phyloP scores from a whole-genome alignment of 1,284 basidiomycete species.

The Prillingera fragicola region DNA sequence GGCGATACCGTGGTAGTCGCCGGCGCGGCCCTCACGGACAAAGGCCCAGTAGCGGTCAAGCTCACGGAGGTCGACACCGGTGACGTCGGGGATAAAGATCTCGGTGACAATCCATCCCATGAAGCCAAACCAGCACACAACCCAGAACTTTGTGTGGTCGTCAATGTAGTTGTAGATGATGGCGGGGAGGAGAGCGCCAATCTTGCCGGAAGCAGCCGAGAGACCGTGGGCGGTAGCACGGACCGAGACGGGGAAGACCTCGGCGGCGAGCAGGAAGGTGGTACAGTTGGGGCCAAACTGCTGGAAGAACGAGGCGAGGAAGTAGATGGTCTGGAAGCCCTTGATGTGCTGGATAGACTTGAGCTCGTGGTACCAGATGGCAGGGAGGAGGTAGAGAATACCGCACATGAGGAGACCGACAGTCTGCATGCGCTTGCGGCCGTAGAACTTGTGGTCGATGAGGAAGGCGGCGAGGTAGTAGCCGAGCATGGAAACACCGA shows the following conservation, averaged over 20 bases:
- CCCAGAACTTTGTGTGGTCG: slow-evolving; percentile 52
- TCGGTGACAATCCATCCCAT: slow-evolving; percentile 50
- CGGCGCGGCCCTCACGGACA: slow-evolving; percentile 50
- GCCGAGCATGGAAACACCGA: slow-evolving; percentile 51
- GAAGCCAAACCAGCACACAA: slow-evolving; percentile 55
- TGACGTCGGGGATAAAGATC: slow-evolving; percentile 53
- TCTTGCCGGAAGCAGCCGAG: slow-evolving; percentile 51
- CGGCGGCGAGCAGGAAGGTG: slow-evolving; percentile 49
- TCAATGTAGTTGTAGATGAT: slow-evolving; percentile 47
- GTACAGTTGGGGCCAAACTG: slow-evolving; percentile 54
- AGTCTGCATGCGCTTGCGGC: slow-evolving; percentile 51
- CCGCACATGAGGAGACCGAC: slow-evolving; percentile 52
- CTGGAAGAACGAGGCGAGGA: slow-evolving; percentile 53
- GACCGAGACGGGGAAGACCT: slow-evolving; percentile 53
- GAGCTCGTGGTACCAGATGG: slow-evolving; percentile 46
- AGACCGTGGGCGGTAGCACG: slow-evolving; percentile 51
- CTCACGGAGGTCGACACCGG: slow-evolving; percentile 55
- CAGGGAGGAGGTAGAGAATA: slow-evolving; percentile 48
- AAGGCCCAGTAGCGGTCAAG: slow-evolving; percentile 56
- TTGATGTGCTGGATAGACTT: slow-evolving; percentile 39
- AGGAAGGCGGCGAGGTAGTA: slow-evolving; percentile 55
- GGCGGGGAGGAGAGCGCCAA: slow-evolving; percentile 51
- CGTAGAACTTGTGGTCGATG: slow-evolving; percentile 55
- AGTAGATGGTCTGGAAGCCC: slow-evolving; percentile 54
- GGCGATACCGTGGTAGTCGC: slow-evolving; percentile 55